Base-by-base conservation (phyloP, 2,329 filamentous ascomycete genomes). In the Pseudocercospora eumusae region DNA sequence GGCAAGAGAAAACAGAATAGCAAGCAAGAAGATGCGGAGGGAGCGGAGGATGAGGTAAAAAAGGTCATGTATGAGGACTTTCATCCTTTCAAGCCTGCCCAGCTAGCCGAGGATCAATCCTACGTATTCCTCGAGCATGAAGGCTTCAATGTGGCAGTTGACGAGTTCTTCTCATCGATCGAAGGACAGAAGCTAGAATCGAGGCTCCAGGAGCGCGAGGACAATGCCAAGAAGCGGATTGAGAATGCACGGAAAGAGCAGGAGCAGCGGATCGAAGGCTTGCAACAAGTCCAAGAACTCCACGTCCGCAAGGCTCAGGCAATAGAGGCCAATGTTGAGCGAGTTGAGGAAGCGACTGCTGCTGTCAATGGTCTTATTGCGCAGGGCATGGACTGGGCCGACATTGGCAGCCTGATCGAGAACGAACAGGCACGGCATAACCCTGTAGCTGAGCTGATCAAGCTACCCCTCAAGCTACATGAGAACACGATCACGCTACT, bases 321-420 rank as follows among this genome's bases (percentile, higher is more conserved):
- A 0, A 95, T 99, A 45, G 87, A 96, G 74, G 91, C 92, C 21
- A 98, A 99, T 71, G 82, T 92, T 1, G 91, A 96, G 72, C 86
- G 92, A 56, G 93, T 98, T 0, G 90, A 96, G 74, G 95, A 98
- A 77, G 92, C 92, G 4, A 92, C 92, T 75, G 91, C 92, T 74
- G 92, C 95, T 3, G 88, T 99, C 57, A 98, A 96, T 74, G 91
- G 91, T 0, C 80, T 98, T n/a, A 86, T 99, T 63, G 86, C 86
- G 4, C 92, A 96, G 72, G 93, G 93, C 10, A 98, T 98, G 92
- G 95, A 99, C 70, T 99, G 95, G 95, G 87, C 92, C 10, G 90
- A 97, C 67, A 93, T 98, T 70, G 91, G 86, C 9, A 90, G 89
- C 62, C 79, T 99, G 64, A 90, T 99, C 57, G 92, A 96, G 74